Evolutionary conservation across 1,139 yeast genomes (phyloP).

Genomic region (Kurtzmaniella quercitrusa): DNA sequence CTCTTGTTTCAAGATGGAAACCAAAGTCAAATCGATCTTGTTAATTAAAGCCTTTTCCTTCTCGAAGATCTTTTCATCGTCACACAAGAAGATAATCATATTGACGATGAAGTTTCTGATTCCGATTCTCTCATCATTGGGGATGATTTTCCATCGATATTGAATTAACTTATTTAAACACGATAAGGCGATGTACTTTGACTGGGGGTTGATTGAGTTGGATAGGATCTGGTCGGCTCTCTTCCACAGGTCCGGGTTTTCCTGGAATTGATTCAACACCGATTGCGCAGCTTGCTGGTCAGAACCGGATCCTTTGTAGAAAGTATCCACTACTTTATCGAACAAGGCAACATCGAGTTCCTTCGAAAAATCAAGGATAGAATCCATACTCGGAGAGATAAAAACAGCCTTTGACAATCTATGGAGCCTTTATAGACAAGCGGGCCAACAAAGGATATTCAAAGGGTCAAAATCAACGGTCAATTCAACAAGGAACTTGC

Average conservation of each 20-base stretch:
- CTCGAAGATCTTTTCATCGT: constrained; percentile 72
- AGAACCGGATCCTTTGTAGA: constrained; percentile 77
- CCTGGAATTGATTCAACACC: constrained; percentile 84
- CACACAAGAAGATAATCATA: constrained; percentile 90
- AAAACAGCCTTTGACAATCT: background rate
- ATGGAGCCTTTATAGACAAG: background rate
- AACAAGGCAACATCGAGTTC: constrained; percentile 77
- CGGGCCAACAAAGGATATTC: background rate
- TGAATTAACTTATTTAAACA: constrained; percentile 86
- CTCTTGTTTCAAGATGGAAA: constrained; percentile 91
- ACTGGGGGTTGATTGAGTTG: constrained; percentile 71
- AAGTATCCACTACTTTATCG: constrained; percentile 84
- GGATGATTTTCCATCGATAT: constrained; percentile 90
- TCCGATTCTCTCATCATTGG: constrained; percentile 80
- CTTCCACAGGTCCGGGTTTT: constrained; percentile 94
- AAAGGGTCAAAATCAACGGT: background rate
- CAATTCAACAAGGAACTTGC: background rate
- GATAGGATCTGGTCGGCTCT: constrained; percentile 87
- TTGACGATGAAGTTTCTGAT: constrained; percentile 86
- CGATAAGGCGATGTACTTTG: constrained; percentile 88
- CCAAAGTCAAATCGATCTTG: constrained; percentile 90
- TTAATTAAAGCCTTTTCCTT: constrained; percentile 79
- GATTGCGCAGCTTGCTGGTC: constrained; percentile 82
- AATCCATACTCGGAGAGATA: constrained; percentile 54
- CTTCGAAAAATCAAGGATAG: constrained; percentile 78